Conservation (phyloP, 2,329 filamentous ascomycete genomes). For the Ceratocystis cubensis region DNA sequence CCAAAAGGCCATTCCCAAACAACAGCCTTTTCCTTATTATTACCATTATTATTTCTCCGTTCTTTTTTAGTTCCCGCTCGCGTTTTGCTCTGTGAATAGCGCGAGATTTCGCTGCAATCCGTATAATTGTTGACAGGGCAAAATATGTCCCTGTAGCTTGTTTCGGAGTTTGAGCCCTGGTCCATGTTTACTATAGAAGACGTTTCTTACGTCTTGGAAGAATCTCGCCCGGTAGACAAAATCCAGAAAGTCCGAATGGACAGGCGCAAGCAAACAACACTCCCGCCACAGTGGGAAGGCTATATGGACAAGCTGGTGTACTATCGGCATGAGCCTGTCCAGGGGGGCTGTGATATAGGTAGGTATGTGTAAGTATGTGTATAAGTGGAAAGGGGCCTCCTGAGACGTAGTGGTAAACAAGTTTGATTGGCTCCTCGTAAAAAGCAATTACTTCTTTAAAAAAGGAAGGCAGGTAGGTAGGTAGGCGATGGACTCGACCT, state of each 20-base stretch:
- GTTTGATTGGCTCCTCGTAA: not conserved
- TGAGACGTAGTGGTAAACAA: not conserved
- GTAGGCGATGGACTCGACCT: not conserved
- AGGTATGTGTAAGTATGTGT: not conserved
- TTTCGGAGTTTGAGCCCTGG: slow-evolving; percentile 8
- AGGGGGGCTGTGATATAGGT: too few relatives aligned
- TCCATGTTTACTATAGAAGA: not conserved
- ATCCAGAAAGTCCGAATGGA: not conserved
- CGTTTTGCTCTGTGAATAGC: not conserved
- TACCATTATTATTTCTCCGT: too few relatives aligned
- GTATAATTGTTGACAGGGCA: not conserved
- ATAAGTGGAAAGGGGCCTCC: not conserved
- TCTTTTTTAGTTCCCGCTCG: not conserved
- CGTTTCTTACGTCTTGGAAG: not conserved
- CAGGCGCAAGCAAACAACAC: too few relatives aligned
- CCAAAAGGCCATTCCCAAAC: not conserved
- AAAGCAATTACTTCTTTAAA: not conserved
- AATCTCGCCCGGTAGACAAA: not conserved
- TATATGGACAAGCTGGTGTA: too few relatives aligned
- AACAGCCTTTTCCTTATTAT: not conserved
- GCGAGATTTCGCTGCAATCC: not conserved
- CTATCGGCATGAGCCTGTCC: too few relatives aligned
- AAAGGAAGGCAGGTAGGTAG: not conserved
- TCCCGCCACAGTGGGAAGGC: too few relatives aligned
- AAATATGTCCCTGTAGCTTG: not conserved